Conservation (phyloP, 2,329 filamentous ascomycete species). For the Myrmaecium sp. region DNA sequence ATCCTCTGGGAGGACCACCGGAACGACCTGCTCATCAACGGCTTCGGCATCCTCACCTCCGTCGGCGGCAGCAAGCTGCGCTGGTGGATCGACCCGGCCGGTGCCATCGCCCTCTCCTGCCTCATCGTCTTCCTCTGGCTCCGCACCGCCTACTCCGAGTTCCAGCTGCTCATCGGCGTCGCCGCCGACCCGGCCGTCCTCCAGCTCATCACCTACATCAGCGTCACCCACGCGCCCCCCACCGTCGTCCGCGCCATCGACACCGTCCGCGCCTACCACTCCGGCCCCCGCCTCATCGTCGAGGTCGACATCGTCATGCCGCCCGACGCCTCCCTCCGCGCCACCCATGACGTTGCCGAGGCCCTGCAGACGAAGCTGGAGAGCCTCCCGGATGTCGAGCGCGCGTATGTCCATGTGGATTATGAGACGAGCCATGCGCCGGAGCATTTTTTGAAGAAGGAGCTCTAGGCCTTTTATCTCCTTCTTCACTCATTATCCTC, state of each 20-base stretch:
- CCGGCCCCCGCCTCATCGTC: slow-evolving; percentile 72
- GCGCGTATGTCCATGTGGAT: slow-evolving; percentile 92
- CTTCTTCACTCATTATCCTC: no score
- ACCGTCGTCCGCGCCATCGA: slow-evolving; percentile 74
- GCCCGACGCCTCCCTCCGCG: slow-evolving; percentile 49
- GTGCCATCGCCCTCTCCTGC: slow-evolving; percentile 67
- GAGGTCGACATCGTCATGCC: slow-evolving; percentile 97
- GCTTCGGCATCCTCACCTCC: slow-evolving; percentile 77
- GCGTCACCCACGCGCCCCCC: slow-evolving; percentile 60
- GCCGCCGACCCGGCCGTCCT: slow-evolving; percentile 71
- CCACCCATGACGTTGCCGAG: slow-evolving; percentile 86
- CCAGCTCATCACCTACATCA: slow-evolving; percentile 91
- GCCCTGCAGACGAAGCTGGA: slow-evolving; percentile 89
- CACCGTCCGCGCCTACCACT: slow-evolving; percentile 88
- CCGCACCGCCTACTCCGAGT: slow-evolving; percentile 72
- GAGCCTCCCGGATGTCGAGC: slow-evolving; percentile 76
- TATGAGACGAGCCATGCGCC: slow-evolving; percentile 94
- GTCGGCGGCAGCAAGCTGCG: slow-evolving; percentile 75
- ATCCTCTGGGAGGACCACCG: slow-evolving; percentile 96
- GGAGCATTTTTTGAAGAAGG: slow-evolving; percentile 58
- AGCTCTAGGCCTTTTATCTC: no score
- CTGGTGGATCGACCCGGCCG: slow-evolving; percentile 93
- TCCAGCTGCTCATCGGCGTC: slow-evolving; percentile 79
- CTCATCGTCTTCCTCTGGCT: slow-evolving; percentile 71
- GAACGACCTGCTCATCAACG: slow-evolving; percentile 94